Percentiles rank a stretch among this genome's conserved stretches.
Evolutionary conservation across 805 yeast genomes (phyloP).

Genomic region (Candida sakaeoensis): DNA sequence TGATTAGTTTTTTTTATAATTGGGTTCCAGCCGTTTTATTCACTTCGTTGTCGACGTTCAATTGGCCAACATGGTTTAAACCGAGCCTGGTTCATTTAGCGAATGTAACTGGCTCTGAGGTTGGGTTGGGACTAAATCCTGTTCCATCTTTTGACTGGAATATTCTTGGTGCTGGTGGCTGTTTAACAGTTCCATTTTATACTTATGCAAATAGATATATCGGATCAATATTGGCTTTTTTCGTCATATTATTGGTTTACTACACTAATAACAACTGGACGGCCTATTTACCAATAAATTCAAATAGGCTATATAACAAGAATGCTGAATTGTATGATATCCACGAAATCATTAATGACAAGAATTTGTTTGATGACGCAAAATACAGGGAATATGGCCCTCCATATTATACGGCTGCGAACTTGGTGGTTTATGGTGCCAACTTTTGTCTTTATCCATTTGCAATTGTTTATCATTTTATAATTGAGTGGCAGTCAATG

Average conservation of each 20-base stretch:
- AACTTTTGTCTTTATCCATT: conserved; percentile 56
- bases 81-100: conserved; percentile 37
- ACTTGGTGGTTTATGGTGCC: conserved; percentile 55
- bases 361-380: conserved; percentile 42
- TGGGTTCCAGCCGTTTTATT: conserved; percentile 41
- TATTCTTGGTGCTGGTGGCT: conserved; percentile 32
- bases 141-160: conserved; percentile 45
- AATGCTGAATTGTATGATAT: conserved; percentile 47
- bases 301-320: conserved; percentile 51
- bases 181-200: conserved; percentile 41
- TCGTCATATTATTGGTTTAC: conserved; percentile 30
- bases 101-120: conserved; percentile 35
- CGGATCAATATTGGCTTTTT: conserved; percentile 33
- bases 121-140: conserved; percentile 41
- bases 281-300: conserved; percentile 47
- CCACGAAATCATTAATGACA: conserved; percentile 39
- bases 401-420: conserved; percentile 64
- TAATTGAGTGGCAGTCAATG: conserved; percentile 44
- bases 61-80: conserved; percentile 45
- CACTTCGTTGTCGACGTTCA: conserved; percentile 36
- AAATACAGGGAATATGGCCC: conserved; percentile 57
- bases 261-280: conserved; percentile 51
- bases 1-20: conserved; percentile 36
- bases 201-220: conserved; percentile 39
- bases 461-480: conserved; percentile 45